These are phyloP conservation scores for Diplodia seriata DNA, from an alignment of 2,329 filamentous ascomycete genomes.

Conservation along the genomic window DNA sequence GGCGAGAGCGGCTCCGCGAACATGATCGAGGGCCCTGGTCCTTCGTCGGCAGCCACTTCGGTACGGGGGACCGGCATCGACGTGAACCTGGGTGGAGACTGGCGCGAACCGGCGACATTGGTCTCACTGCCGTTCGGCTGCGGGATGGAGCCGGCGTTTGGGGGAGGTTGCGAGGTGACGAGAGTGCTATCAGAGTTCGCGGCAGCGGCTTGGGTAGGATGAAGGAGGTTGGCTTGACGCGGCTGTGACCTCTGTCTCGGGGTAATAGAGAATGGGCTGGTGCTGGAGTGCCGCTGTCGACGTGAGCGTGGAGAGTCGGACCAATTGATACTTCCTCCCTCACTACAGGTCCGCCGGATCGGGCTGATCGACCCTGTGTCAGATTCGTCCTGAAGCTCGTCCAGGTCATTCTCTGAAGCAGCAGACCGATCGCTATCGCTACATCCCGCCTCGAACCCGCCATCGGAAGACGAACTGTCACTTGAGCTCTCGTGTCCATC, in stretches of 20 bases:
- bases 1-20: slow-evolving; percentile 60
- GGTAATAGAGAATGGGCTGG: not conserved
- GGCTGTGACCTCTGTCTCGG: not conserved
- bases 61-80: slow-evolving; percentile 76
- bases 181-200: slow-evolving; percentile 10
- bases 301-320: not conserved
- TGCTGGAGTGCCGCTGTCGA: not conserved
- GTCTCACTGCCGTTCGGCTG: slow-evolving; percentile 35
- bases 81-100: slow-evolving; percentile 70
- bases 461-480: slow-evolving; percentile 48
- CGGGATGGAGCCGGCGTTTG: not conserved
- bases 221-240: not conserved
- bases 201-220: not conserved
- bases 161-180: slow-evolving; percentile 10
- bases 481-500: slow-evolving; percentile 53
- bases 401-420: slow-evolving; percentile 40
- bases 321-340: not conserved
- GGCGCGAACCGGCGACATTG: slow-evolving; percentile 61
- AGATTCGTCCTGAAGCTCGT: slow-evolving; percentile 2
- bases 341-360: slow-evolving; percentile 13
- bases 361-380: slow-evolving; percentile 3
- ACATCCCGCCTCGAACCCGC: slow-evolving; percentile 39
- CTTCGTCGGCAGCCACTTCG: slow-evolving; percentile 69
- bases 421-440: slow-evolving; percentile 40
- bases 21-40: slow-evolving; percentile 74